Base-by-base conservation (phyloP, 2,329 filamentous ascomycete species). In the Diaporthe citriasiana region DNA sequence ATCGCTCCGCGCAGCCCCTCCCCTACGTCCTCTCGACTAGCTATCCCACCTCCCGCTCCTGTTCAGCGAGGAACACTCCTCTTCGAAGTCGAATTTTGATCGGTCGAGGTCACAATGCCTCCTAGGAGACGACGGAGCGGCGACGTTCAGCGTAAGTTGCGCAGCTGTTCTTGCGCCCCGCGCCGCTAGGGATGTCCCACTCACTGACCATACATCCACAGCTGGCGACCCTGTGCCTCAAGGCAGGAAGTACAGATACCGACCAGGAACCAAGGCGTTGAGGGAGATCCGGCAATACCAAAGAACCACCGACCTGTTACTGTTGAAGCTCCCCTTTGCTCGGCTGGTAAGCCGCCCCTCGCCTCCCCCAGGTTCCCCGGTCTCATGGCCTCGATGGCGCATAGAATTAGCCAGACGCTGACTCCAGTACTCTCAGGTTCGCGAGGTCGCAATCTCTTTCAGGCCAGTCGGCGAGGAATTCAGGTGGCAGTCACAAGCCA, bases 401-500 rank as follows among this genome's bases (percentile, higher is more conserved):
- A 50, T 35, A 8, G 27, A 42, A 42, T 13, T 12, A 13, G 7
- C 15, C 5, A 10, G n/a, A 33, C 3, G 38, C 70, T 69, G 7
- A 74, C 57, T 9, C 15, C 4, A 19, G 75, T 78, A 79, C 0
- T 0, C 42, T 35, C 76, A 89, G 88, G 87, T 94, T 72, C 92
- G 93, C 83, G 93, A 95, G 84, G 94, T 95, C 77, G 93, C 93
- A 5, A 81, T 94, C 38, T 84, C 88, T 1, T 87, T 93, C 75
- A 90, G 92, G 25, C 89, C 91, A 6, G 83, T 84, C 47, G 91
- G 90, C 74, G 87, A 91, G 73, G 93, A 94, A 75, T 91, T 98
- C 83, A 91, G 96, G 78, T 99, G 97, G 95, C 97, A 98, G 86
- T 97, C 94, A 71, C 96, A 97, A 79, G 96, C 97, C 69, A 97